These are phyloP conservation scores for Gillenia trifoliata DNA, from an alignment of 306 rosid species.

Conservation along the genomic window DNA sequence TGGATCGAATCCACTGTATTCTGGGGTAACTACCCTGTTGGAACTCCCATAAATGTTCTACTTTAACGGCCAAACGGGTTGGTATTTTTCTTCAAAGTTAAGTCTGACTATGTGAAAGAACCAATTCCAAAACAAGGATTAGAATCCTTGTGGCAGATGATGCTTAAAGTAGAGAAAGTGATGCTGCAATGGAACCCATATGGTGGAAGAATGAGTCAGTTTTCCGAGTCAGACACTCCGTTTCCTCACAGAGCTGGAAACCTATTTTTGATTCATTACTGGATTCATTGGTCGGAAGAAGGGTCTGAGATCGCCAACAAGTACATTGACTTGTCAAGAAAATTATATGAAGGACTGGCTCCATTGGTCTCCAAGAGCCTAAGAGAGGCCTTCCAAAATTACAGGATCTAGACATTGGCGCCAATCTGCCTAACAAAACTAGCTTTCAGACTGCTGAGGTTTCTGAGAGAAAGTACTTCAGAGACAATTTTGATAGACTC, in stretches of 20 bases:
- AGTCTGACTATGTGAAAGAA: slow-evolving; percentile 16
- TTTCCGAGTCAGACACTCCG: slow-evolving; percentile 30
- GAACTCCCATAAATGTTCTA: neutral
- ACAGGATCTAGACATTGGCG: slow-evolving; percentile 31
- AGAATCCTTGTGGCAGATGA: slow-evolving; percentile 1
- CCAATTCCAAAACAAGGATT: slow-evolving; percentile 6
- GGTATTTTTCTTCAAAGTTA: neutral
- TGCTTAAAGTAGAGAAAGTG: neutral
- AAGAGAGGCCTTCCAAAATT: slow-evolving; percentile 23
- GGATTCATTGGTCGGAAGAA: neutral
- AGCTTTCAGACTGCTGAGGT: neutral
- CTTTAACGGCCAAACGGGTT: neutral
- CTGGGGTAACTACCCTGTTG: neutral
- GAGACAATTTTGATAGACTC: slow-evolving; percentile 20
- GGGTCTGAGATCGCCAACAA: slow-evolving; percentile 18
- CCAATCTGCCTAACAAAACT: neutral
- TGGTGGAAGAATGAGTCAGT: slow-evolving; percentile 35
- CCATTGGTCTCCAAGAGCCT: slow-evolving; percentile 21
- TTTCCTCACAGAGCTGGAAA: slow-evolving; percentile 49
- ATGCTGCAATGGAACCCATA: neutral
- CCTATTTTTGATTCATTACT: slow-evolving; percentile 7
- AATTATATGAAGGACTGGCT: slow-evolving; percentile 14
- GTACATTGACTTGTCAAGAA: slow-evolving; percentile 23
- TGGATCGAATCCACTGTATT: slow-evolving; percentile 12
- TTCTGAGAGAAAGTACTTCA: slow-evolving; percentile 26